Evolutionary conservation across 2,329 filamentous ascomycete genomes (phyloP), one percentile per base, ranked within the genome.

Genomic region (Hortaea sp.): DNA sequence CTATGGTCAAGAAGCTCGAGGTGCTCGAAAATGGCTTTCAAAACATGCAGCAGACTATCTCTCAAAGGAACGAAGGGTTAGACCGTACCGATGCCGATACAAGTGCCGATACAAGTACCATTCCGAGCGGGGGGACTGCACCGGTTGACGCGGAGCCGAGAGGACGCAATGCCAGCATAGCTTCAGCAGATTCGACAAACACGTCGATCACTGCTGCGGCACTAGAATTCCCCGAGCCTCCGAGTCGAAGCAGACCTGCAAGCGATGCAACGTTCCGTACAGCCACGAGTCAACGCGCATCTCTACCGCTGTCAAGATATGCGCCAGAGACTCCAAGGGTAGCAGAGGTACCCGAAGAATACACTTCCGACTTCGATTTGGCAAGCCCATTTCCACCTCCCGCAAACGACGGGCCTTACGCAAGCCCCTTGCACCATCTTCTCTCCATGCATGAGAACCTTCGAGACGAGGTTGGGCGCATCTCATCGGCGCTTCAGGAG

Each of bases 361-460:
- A 49, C 47, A 34, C 47, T 9, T 29, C 11, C 5, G 57, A 61
- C 43, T 61, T 60, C 44, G 57, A 62, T 32, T 46, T 57, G 27
- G 52, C 59, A 10, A 28, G 44, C 12, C 27, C 42, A 2, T 58
- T 59, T 29, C 52, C 60, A 5, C 52, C 54, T 29, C 40, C 49
- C n/a, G 51, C 53, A 2, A 48, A 56, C 20, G 46, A 48, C 27
- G 53, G 64, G 13, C 69, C 68, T 5, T 71, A 70, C 55, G 65
- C 69, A 49, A 69, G 67, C 4, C 68, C 70, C 12, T 72, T 76
- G 27, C 75, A 77, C 44, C 78, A 81, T 53, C 68, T 82, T 2
- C 71, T 81, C 28, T 76, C 74, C 2, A 70, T 81, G 42, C 77
- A 81, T 57, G 78, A 81, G 55, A 74, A 72, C 20, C 68, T 82